phyloP scores from a whole-genome alignment of 257 asterid species.

The Nicotiana otophora region DNA sequence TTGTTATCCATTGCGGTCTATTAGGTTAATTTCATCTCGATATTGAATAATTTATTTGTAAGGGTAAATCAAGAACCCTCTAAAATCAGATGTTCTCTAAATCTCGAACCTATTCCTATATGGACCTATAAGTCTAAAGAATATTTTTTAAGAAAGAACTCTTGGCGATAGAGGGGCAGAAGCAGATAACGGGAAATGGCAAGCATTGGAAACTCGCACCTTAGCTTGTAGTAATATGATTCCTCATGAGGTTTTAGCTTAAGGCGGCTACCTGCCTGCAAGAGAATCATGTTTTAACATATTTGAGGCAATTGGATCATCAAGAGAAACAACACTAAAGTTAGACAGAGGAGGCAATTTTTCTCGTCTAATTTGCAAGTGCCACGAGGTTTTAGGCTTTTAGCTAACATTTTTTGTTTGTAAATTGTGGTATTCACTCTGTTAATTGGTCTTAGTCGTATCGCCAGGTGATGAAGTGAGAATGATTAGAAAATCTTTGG shows the following conservation, averaged over 20 bases:
- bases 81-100: too few relatives aligned
- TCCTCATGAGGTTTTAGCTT: background rate
- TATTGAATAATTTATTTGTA: too few relatives aligned
- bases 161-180: too few relatives aligned
- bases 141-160: too few relatives aligned
- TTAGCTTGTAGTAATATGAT: background rate
- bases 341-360: background rate
- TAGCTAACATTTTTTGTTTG: conserved; percentile 40
- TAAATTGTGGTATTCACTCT: conserved; percentile 61
- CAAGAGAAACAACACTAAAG: background rate
- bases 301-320: conserved; percentile 5
- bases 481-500: too few relatives aligned
- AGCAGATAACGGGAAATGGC: background rate
- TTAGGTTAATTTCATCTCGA: too few relatives aligned
- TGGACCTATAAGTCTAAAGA: too few relatives aligned
- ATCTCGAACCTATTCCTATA: too few relatives aligned
- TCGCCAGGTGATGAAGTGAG: too few relatives aligned
- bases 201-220: background rate
- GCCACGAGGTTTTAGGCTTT: conserved; percentile 20
- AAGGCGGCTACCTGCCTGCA: background rate
- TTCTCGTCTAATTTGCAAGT: conserved; percentile 54
- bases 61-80: too few relatives aligned
- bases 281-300: background rate
- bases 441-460: background rate
- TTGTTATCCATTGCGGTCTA: too few relatives aligned